Base-by-base conservation (phyloP, 495 filamentous ascomycete genomes). In the Penicillium daleae region DNA sequence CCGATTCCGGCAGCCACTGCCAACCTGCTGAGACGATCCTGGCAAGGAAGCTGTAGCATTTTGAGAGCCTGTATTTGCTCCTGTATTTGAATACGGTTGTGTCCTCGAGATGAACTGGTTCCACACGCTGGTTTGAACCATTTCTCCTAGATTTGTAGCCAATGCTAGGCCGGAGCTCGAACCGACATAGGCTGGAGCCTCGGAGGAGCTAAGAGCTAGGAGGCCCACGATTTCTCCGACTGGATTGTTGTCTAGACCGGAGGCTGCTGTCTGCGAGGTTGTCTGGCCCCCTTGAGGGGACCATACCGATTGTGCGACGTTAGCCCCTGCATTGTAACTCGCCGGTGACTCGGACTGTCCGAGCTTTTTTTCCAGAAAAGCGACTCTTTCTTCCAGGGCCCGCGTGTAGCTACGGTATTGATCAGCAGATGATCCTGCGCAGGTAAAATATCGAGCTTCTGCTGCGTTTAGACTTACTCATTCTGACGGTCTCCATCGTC, bases 81-180 rank as follows among this genome's bases (percentile, higher is more conserved):
- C 19, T 7, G 54, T 35, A 22, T 62, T 68, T 27, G 65, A 66
- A 19, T 73, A 69, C 17, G 65, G 69, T 26, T 74, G 70, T 59
- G 67, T 73, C 37, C 74, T 68, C 10, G 76, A 75, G 6, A 83
- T 71, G 13, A 78, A 75, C 59, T 84, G 81, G 56, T 82, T 82
- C 80, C 80, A 84, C 9, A 83, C 79, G 22, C 80, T 83, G 1
- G 78, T 76, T 57, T 83, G 80, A 22, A 83, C 82, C 80, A 85
- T 83, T 57, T 85, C 80, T 15, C 82, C 80, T 21, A 85, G 61
- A 56, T 82, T 78, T 5, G 77, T 73, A 21, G 80, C 81, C 39
- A 85, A 62, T 15, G 80, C 76, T 27, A 85, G 72, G 13, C 82
- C 82, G 6, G 80, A 83, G 59, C 81, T 82, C 24, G 81, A 78